Evolutionary conservation across 2,329 filamentous ascomycete species (phyloP).

Genomic region (Berkeleyomyces basicola): DNA sequence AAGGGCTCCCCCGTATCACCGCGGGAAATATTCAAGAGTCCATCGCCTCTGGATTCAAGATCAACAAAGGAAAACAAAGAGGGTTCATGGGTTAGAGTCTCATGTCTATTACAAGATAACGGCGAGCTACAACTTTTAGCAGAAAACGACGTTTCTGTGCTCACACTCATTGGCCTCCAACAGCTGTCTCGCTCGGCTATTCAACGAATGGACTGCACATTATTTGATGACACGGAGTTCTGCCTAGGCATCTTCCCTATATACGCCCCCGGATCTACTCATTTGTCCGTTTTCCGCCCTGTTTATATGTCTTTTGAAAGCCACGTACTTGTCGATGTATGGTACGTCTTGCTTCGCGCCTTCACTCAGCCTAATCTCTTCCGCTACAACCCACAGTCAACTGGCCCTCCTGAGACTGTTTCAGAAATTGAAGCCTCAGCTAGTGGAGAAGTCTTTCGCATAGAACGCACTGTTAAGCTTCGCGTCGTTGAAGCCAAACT

Average conservation of each 20-base stretch:
- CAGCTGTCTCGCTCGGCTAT: conserved; percentile 81
- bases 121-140: conserved; percentile 84
- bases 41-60: conserved; percentile 39
- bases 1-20: conserved; percentile 45
- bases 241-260: conserved; percentile 93
- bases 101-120: conserved; percentile 86
- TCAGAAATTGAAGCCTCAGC: conserved; percentile 24
- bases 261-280: conserved; percentile 59
- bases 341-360: conserved; percentile 81
- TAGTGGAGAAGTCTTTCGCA: conserved; percentile 35
- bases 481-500: conserved; percentile 47
- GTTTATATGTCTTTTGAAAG: conserved; percentile 80
- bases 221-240: conserved; percentile 69
- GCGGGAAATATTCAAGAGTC: conserved; percentile 37
- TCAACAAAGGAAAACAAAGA: conserved; percentile 21
- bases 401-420: conserved; percentile 28
- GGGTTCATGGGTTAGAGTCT: conserved; percentile 59
- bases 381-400: conserved; percentile 35
- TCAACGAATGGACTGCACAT: conserved; percentile 76
- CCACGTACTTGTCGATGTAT: conserved; percentile 85
- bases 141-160: conserved; percentile 63
- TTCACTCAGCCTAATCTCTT: conserved; percentile 90
- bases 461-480: conserved; percentile 43
- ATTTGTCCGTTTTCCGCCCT: conserved; percentile 64
- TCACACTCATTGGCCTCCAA: conserved; percentile 73